These are phyloP conservation scores for Penicillium chermesinum DNA, from an alignment of 495 filamentous ascomycete species.

Conservation along the genomic window DNA sequence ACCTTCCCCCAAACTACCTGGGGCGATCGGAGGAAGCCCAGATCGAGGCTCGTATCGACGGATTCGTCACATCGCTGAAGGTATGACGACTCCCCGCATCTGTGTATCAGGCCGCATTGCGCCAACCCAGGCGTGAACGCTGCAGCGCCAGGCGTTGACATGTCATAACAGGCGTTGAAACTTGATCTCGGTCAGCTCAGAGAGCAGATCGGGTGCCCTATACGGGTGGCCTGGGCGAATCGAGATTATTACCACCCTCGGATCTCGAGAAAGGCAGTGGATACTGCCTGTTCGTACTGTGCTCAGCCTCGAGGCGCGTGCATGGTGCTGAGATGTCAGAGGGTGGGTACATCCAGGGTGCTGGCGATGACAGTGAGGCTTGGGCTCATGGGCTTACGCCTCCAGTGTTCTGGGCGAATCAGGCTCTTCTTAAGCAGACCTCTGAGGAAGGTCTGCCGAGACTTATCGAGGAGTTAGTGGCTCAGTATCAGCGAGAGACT, in stretches of 20 bases:
- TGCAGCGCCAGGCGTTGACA: too few relatives aligned
- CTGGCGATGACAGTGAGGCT: conserved; percentile 86
- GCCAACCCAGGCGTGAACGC: too few relatives aligned
- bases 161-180: conserved; percentile 36
- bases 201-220: conserved; percentile 35
- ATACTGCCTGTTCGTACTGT: conserved; percentile 64
- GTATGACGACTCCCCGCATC: conserved; percentile 21
- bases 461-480: conserved; percentile 55
- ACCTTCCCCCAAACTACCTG: conserved; percentile 62
- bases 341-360: conserved; percentile 87
- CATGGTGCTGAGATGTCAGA: conserved; percentile 59
- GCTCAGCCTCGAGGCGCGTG: conserved; percentile 71
- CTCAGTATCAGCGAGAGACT: conserved; percentile 21
- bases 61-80: conserved; percentile 60
- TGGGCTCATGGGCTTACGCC: conserved; percentile 81
- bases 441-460: conserved; percentile 60
- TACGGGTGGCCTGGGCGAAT: conserved; percentile 41
- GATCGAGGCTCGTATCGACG: conserved; percentile 61
- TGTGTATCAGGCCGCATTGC: background rate
- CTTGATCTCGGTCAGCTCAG: conserved; percentile 42
- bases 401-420: conserved; percentile 69
- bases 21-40: conserved; percentile 72
- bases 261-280: conserved; percentile 36
- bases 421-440: conserved; percentile 48
- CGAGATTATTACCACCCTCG: conserved; percentile 34